Base-by-base conservation (phyloP, 441 rosid genomes). In the Pelargonium australe region DNA sequence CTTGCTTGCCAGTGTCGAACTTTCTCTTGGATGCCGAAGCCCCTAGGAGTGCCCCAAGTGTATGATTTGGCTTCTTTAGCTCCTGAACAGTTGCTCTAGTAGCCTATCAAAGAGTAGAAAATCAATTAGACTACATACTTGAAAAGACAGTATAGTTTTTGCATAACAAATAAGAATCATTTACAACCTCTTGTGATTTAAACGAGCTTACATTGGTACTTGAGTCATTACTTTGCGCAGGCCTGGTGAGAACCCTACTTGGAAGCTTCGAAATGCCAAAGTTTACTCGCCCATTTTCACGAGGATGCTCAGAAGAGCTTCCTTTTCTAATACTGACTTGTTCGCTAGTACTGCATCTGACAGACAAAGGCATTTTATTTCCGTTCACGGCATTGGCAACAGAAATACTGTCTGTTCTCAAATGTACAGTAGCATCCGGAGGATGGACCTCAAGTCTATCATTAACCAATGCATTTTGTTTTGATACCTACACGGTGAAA, bases 31-130 rank as follows among this genome's bases (percentile, higher is more conserved):
- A 64, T n/a, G 74, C 70, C 16, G 70, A 47, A 40, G 68, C 76
- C 45, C 95, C 92, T 34, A 84, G 80, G 74, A 86, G 74, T 31
- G 84, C 85, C 63, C 88, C 91, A 61, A 87, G 78, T 76, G 80
- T 84, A 73, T 86, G 70, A 61, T 73, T 80, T 66, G 86, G 89
- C 76, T 84, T 86, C 87, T 84, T 86, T 63, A 74, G 80, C 73
- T 63, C 85, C 78, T 78, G 86, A 76, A 80, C 80, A 43, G 80
- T 80, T 43, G 85, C 86, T 74, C 75, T 84, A 68, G 80, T 65
- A 74, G 44, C 85, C 96, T 94, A 75, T 63, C 60, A 53, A 64
- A 70, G 40, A 44, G 68, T 69, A 70, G 63, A 72, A 72, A 62
- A 16, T 31, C 28, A 64, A 20, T 72, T 57, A 82, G 68, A 68